phyloP scores from a whole-genome alignment of 176 grass and related monocot genomes.

The Musa troglodytarum region DNA sequence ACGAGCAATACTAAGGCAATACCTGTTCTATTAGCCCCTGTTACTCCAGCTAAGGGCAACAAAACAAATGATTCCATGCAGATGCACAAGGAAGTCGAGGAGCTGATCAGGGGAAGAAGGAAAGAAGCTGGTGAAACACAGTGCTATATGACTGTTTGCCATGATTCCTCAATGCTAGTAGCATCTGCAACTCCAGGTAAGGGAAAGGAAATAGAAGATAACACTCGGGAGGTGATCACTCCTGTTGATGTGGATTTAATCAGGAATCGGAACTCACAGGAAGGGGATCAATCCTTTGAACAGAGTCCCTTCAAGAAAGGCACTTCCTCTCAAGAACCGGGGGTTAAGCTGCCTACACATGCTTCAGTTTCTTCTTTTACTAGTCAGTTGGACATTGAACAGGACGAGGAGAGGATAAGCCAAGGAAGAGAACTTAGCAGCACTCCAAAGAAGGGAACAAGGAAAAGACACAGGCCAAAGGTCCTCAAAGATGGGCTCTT shows the following conservation, averaged over 20 bases:
- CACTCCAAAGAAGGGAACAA: constrained; percentile 19
- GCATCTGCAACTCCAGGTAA: constrained; percentile 8
- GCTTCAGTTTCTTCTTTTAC: neutral
- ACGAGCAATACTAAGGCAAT: constrained; percentile 1
- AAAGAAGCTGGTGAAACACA: constrained; percentile 7
- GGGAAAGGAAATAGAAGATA: constrained; percentile 10
- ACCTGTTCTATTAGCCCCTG: constrained; percentile 16
- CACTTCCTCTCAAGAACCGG: neutral
- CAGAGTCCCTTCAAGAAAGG: too few relatives aligned
- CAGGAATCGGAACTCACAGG: constrained; percentile 16
- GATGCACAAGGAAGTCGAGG: neutral
- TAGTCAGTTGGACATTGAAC: neutral
- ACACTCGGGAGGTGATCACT: constrained; percentile 11
- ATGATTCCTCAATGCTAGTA: constrained; percentile 7
- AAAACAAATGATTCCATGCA: constrained; percentile 8
- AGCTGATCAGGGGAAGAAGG: constrained; percentile 12
- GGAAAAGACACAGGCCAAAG: constrained; percentile 56
- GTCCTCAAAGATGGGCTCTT: constrained; percentile 40
- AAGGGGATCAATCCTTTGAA: neutral
- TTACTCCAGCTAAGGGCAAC: constrained; percentile 16
- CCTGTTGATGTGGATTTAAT: constrained; percentile 4
- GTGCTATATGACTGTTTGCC: neutral
- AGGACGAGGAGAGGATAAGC: constrained; percentile 10
- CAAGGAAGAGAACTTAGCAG: constrained; percentile 13
- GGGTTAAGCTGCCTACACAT: neutral